phyloP scores from a whole-genome alignment of 2,329 filamentous ascomycete species.

The Xylariomycetidae sp. region DNA sequence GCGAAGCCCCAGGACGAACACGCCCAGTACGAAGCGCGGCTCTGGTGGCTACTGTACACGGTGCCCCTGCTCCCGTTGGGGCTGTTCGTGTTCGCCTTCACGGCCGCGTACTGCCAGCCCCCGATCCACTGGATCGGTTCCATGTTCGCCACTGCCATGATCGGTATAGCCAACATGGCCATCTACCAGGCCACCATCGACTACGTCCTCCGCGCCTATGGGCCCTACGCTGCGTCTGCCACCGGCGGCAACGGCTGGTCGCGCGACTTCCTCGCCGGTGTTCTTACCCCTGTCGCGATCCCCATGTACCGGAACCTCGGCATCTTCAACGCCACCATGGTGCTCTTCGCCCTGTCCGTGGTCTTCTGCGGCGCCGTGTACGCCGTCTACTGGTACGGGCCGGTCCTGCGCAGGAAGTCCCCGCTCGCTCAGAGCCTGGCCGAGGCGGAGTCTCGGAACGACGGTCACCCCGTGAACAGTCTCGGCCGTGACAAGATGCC shows the following conservation, averaged over 20 bases:
- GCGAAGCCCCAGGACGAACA: slow-evolving; percentile 48
- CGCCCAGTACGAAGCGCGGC: slow-evolving; percentile 64
- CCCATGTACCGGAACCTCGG: slow-evolving; percentile 60
- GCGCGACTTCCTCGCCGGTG: slow-evolving; percentile 68
- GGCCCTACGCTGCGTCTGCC: slow-evolving; percentile 67
- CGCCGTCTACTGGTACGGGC: slow-evolving; percentile 62
- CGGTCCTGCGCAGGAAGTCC: slow-evolving; percentile 53
- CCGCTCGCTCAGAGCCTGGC: slow-evolving; percentile 62
- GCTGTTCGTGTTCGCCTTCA: slow-evolving; percentile 67
- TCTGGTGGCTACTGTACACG: slow-evolving; percentile 61
- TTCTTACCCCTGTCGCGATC: slow-evolving; percentile 63
- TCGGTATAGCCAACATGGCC: slow-evolving; percentile 69
- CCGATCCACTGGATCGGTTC: slow-evolving; percentile 64
- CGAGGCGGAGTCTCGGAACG: slow-evolving; percentile 20
- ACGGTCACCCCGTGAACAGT: neutral
- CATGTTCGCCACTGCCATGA: slow-evolving; percentile 59
- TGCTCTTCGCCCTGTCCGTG: slow-evolving; percentile 58
- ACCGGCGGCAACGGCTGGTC: slow-evolving; percentile 73
- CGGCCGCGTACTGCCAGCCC: slow-evolving; percentile 50
- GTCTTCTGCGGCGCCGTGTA: slow-evolving; percentile 61
- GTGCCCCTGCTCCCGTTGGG: slow-evolving; percentile 60
- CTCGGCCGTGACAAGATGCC: neutral
- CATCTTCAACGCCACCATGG: slow-evolving; percentile 49
- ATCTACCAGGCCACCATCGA: slow-evolving; percentile 76
- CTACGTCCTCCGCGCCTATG: slow-evolving; percentile 73